Base-by-base conservation (phyloP, 2,329 filamentous ascomycete genomes). In the Teratosphaeria destructans region DNA sequence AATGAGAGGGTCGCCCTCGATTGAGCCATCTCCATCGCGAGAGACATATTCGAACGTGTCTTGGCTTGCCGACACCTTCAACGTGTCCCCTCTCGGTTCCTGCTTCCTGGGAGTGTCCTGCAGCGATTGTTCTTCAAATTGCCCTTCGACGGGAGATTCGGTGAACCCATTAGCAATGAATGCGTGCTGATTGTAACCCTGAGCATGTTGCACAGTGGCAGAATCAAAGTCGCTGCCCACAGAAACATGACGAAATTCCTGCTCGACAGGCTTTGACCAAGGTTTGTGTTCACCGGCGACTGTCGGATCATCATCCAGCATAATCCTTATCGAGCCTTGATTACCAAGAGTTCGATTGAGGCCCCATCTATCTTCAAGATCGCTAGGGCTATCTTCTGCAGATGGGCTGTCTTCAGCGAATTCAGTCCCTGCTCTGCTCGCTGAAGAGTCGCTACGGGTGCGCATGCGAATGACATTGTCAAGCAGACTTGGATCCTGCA, bases 321-420 rank as follows among this genome's bases (percentile, higher is more conserved):
- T 72, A 57, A 73, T 73, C 52, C 63, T 65, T 43, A 73, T 71
- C 7, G 71, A 72, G 52, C 69, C 71, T 62, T 70, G 64, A 61
- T 70, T 67, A 32, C 59, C 57, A 34, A 61, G 37, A 56, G 62
- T 59, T 26, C 61, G 62, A 11, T 59, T 63, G 53, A 67, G 64
- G 12, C 61, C 63, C 69, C 69, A 70, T 59, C 58, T 58, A 52
- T 67, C 64, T 56, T 62, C 68, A 19, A 64, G 58, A 49, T 68
- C 67, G 55, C 63, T 66, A 54, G 63, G 60, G 61, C 64, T 66
- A 47, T 64, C 66, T 34, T 62, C 61, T 16, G 60, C 65, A 43
- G 67, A 65, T 34, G 62, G 63, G 34, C 67, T 70, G 52, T 71
- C 69, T 56, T 71, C 69, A 16, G 69, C 68, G 53, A 72, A 70